Evolutionary conservation across 306 rosid species (phyloP).

Genomic region (Morella rubra): DNA sequence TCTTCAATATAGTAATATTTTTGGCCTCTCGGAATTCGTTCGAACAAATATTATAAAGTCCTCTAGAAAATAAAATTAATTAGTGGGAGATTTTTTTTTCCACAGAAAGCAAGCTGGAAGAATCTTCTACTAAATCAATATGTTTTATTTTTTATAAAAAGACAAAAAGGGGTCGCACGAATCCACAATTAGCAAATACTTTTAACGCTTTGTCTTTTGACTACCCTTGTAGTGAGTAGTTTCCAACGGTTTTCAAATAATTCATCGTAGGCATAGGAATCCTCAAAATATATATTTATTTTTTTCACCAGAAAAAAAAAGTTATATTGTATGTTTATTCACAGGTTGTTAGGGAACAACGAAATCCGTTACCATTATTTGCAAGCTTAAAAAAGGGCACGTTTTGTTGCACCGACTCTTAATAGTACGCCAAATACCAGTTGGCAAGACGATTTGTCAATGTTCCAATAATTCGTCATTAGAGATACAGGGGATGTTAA

Average conservation of each 20-base stretch:
- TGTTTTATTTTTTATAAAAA: background rate
- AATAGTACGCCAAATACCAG: background rate
- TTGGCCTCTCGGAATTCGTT: background rate
- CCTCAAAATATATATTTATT: background rate
- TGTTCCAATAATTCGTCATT: background rate
- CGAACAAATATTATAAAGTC: background rate
- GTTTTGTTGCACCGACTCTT: background rate
- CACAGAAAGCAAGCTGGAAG: too few species aligned
- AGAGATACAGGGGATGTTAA: background rate
- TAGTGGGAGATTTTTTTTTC: too few species aligned
- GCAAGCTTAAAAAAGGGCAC: background rate
- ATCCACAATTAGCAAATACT: background rate
- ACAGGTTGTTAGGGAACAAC: background rate
- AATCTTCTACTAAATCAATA: too few species aligned
- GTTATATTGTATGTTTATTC: too few species aligned
- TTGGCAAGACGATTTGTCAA: slow-evolving; percentile 7
- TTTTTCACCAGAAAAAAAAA: too few species aligned
- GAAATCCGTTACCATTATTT: background rate
- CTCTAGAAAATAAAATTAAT: too few species aligned
- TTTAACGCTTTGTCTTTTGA: background rate
- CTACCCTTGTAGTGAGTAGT: background rate
- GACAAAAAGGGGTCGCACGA: background rate
- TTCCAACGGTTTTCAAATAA: background rate
- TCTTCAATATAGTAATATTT: background rate
- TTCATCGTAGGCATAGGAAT: background rate